Evolutionary conservation across 1,284 basidiomycete species (phyloP), one percentile per base, ranked within the genome.

Genomic region (Wallemia ichthyophaga): DNA sequence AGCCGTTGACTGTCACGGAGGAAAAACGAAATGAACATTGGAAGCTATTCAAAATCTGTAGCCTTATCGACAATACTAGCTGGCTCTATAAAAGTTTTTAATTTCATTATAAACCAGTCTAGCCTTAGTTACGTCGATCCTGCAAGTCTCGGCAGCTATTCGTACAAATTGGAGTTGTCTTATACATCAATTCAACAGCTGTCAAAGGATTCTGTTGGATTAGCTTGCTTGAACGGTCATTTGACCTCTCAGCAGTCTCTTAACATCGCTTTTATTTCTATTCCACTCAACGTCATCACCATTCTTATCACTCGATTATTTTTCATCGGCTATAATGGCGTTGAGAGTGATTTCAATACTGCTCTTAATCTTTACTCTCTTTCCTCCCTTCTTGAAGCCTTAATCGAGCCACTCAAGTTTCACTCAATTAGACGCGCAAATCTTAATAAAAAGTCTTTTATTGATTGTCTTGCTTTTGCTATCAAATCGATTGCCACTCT

Each of bases 351-450:
- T 65, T 91, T 91, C 67, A 65, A 69, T 56, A 63, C 70, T 23
- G 78, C 84, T 0, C 75, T 91, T 13, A 64, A 67, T 1, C 68
- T 84, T 3, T 92, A 94, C 69, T 78, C 79, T 15, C 21, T 78
- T 2, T 79, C 85, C 0, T 82, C 85, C 1, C 65, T 86, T 26
- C 64, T 78, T 58, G 89, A 94, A 68, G 75, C 94, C 53, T 65
- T 79, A 59, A 78, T 81, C 53, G 89, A 94, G 68, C 87, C 87
- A 2, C 75, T 82, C 70, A 83, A 91, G 68, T 83, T 87, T 63
- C 72, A 74, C n/a, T 61, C 64, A 1, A 59, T 61, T 23, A 61
- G 64, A 59, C 57, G 62, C 19, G 60, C 59, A 1, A 33, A 64
- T 27, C 62, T 66, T 15, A 37, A 57, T 2, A 57, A 48, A 15